phyloP scores from a whole-genome alignment of 768 basidiomycete species.

The Mycena sanguinolenta region DNA sequence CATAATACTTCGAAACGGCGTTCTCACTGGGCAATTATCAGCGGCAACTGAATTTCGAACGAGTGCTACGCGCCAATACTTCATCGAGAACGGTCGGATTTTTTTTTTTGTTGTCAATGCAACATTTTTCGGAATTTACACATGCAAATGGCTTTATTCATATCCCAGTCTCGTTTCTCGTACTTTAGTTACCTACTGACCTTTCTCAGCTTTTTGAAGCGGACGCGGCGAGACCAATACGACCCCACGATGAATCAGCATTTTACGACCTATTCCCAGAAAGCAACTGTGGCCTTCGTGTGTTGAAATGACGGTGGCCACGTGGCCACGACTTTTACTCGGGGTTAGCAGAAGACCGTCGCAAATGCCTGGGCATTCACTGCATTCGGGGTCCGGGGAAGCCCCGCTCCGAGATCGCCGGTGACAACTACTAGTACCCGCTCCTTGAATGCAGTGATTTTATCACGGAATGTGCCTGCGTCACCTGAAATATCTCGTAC shows the following conservation, averaged over 20 bases:
- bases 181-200: not conserved
- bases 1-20: no score
- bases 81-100: not conserved
- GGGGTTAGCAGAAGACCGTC: not conserved
- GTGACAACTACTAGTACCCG: no score
- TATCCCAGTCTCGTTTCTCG: not conserved
- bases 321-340: no score
- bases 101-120: not conserved
- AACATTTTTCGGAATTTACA: not conserved
- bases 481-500: no score
- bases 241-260: constrained; percentile 4
- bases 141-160: not conserved
- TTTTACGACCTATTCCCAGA: not conserved
- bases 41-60: not conserved
- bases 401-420: no score
- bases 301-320: not conserved
- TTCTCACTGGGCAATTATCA: not conserved
- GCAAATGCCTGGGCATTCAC: not conserved
- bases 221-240: not conserved
- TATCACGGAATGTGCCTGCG: no score
- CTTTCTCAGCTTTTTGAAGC: not conserved
- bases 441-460: no score
- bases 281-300: not conserved
- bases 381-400: no score
- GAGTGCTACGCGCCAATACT: not conserved